A percentile compares a stretch with the other conserved stretches of the same genome.
phyloP scores from a whole-genome alignment of 352 stramenopile genomes.

The Phytophthora cryptogea region DNA sequence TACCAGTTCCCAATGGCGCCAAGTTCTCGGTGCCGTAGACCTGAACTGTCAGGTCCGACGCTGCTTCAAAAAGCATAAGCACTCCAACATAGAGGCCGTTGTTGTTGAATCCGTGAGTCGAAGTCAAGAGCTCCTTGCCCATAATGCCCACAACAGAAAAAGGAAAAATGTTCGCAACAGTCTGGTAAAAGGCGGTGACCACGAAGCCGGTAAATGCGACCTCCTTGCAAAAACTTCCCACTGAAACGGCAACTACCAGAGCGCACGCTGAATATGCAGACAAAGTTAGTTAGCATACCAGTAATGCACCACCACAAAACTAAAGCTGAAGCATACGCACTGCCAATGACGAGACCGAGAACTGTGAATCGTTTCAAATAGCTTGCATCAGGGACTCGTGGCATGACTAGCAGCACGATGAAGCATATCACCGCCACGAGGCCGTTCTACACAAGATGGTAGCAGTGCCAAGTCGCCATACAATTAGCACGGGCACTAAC shows the following conservation, averaged over 20 bases:
- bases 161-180: conserved; percentile 67
- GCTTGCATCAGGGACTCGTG: conserved; percentile 47
- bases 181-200: conserved; percentile 62
- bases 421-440: conserved; percentile 60
- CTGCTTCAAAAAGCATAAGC: conserved; percentile 65
- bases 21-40: conserved; percentile 75
- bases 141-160: conserved; percentile 84
- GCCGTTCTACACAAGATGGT: conserved; percentile 45
- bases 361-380: conserved; percentile 59
- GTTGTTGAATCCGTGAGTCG: conserved; percentile 75
- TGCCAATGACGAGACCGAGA: conserved; percentile 48
- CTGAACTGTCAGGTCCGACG: conserved; percentile 72
- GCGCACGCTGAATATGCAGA: conserved; percentile 39
- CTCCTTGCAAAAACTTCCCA: conserved; percentile 49
- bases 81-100: conserved; percentile 81
- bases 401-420: conserved; percentile 58
- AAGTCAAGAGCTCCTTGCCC: conserved; percentile 76
- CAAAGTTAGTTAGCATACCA: neutral
- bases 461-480: neutral
- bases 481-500: neutral
- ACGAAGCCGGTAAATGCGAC: conserved; percentile 64
- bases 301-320: neutral
- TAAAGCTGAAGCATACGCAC: conserved; percentile 28
- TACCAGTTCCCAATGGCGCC: conserved; percentile 58
- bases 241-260: conserved; percentile 53